Evolutionary conservation across 768 basidiomycete species (phyloP), one percentile per base, ranked within the genome.

Genomic region (Obba rivulosa): DNA sequence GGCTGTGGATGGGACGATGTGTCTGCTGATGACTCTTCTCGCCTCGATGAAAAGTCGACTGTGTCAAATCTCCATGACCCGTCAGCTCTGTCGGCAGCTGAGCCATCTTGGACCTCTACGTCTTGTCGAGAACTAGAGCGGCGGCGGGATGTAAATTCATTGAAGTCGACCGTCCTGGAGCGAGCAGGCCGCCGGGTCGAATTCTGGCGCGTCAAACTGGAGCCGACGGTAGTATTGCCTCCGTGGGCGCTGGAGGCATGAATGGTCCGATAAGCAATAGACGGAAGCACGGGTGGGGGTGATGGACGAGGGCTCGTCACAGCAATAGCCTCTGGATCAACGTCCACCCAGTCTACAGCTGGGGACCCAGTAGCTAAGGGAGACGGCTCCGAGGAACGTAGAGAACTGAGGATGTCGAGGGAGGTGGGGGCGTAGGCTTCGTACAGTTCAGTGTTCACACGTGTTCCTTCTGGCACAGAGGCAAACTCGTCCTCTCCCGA

Each of bases 401-500:
- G 34, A 4, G 47, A 48, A 14, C 49, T 51, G 4, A 53, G 46
- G 9, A 50, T 40, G 21, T 53, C 48, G 11, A 34, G 31, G 11
- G 50, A 43, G 20, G 52, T 50, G 10, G 56, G 47, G 11, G 49
- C 38, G 34, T 80, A 81, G 11, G 82, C 81, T 46, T 89, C 85
- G 60, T 81, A 81, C 21, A 88, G 52, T 41, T 85, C 81, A 11
- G 79, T 63, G 51, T 80, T 80, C 45, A 78, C 57, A 34, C 81
- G 78, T 37, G 70, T 70, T 22, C 82, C 82, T 56, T 85, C 85
- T 16, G 55, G 38, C 42, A 66, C 76, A 48, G 80, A 66, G 31
- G 81, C 80, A 28, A 84, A 84, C n/a, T 85, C 82, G 3, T 85
- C 82, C 3, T 83, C 85, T 21, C 81, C 80, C 18, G 63, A 61